A percentile compares a stretch with the other conserved stretches of the same genome.
Conservation (phyloP, 495 filamentous ascomycete species). For the Penicillium angulare region DNA sequence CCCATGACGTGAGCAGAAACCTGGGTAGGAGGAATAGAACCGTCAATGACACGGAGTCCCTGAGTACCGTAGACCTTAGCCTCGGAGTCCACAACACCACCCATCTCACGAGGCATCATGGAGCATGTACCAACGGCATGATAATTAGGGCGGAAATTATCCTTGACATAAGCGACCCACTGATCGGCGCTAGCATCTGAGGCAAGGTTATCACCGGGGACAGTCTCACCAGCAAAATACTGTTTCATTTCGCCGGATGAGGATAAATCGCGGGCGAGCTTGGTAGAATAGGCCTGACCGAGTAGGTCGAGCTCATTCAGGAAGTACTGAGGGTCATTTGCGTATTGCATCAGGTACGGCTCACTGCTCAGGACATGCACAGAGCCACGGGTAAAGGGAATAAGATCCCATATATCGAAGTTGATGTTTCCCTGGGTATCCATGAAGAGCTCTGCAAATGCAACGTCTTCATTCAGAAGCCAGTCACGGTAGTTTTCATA, state of each 20-base stretch:
- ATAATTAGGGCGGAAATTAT: slow-evolving; percentile 25
- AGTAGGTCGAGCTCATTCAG: not conserved
- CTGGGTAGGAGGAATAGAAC: slow-evolving; percentile 31
- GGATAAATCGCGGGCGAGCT: not conserved
- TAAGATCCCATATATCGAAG: not conserved
- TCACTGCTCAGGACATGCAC: not conserved
- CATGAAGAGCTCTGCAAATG: slow-evolving; percentile 15
- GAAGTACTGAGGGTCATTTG: not conserved
- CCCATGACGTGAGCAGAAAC: slow-evolving; percentile 12
- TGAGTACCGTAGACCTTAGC: not conserved
- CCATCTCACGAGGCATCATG: slow-evolving; percentile 39
- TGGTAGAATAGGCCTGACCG: not conserved
- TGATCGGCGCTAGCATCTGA: slow-evolving; percentile 40
- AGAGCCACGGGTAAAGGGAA: not conserved
- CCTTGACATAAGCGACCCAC: slow-evolving; percentile 23
- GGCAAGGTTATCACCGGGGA: slow-evolving; percentile 37
- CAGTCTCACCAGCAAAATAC: not conserved
- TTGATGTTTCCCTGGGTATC: not conserved
- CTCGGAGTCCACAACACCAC: slow-evolving; percentile 38
- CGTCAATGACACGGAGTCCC: slow-evolving; percentile 35
- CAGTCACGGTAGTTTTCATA: slow-evolving; percentile 13
- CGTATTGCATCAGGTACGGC: not conserved
- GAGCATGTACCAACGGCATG: slow-evolving; percentile 44
- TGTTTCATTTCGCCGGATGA: not conserved
- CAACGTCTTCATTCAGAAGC: slow-evolving; percentile 11